phyloP scores from a whole-genome alignment of 108 stramenopile species.

The Cyclotella atomus region DNA sequence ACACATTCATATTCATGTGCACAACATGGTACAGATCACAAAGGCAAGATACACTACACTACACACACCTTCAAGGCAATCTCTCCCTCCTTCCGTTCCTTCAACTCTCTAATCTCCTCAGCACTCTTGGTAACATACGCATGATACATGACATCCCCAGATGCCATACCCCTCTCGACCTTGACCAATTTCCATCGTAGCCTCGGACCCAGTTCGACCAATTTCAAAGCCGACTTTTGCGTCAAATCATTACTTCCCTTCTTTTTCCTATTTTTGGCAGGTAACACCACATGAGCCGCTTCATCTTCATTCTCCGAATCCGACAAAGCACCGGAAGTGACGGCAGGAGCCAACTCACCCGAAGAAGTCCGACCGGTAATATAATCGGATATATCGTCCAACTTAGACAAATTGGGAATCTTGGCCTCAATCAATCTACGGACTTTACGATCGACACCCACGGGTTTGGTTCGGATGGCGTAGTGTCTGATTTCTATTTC shows the following conservation, averaged over 20 bases:
- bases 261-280: constrained; percentile 83
- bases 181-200: constrained; percentile 90
- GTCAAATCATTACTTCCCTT: constrained; percentile 83
- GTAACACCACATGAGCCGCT: constrained; percentile 71
- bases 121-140: constrained; percentile 84
- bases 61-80: constrained; percentile 52
- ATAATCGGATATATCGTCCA: constrained; percentile 96
- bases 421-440: constrained; percentile 92
- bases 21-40: background rate
- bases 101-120: constrained; percentile 71
- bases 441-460: constrained; percentile 91
- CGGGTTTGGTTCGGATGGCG: constrained; percentile 95
- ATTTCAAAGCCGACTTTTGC: constrained; percentile 91
- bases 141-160: constrained; percentile 98
- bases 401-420: constrained; percentile 89
- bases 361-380: constrained; percentile 69
- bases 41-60: no score
- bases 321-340: constrained; percentile 52
- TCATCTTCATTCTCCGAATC: constrained; percentile 94
- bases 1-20: background rate
- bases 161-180: constrained; percentile 93
- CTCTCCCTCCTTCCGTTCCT: constrained; percentile 68
- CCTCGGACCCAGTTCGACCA: constrained; percentile 97
- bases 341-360: constrained; percentile 52
- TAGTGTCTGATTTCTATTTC: constrained; percentile 96